These are phyloP conservation scores for Rhododendron mucronatum DNA, from an alignment of 148 eudicot genomes.

Conservation along the genomic window DNA sequence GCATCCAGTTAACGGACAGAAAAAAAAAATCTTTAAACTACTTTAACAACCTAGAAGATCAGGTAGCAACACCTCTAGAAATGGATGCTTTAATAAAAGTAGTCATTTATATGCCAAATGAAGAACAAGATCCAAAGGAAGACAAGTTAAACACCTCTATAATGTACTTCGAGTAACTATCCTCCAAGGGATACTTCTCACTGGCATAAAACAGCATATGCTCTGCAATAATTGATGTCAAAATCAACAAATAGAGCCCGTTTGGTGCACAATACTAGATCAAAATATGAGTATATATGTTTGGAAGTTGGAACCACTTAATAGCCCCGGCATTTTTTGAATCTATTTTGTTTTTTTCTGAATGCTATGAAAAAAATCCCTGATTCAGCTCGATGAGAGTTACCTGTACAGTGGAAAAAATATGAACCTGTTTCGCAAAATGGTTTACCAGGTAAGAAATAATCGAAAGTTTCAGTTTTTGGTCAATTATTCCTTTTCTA, in stretches of 20 bases:
- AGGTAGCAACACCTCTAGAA: not conserved
- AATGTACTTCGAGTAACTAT: conserved; percentile 88
- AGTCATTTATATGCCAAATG: not conserved
- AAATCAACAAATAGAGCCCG: not conserved
- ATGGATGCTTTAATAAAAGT: not conserved
- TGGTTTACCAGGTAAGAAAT: not conserved
- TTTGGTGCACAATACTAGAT: not conserved
- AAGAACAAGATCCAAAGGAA: not conserved
- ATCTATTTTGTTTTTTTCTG: not conserved
- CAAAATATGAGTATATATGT: not conserved
- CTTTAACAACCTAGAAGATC: not conserved
- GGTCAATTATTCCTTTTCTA: not conserved
- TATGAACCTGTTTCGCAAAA: not conserved
- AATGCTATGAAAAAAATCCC: not conserved
- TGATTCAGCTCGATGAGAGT: not conserved
- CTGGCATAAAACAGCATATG: conserved; percentile 98
- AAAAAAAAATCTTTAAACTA: not conserved
- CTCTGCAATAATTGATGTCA: conserved; percentile 44
- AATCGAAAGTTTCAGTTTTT: not conserved
- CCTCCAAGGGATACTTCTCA: conserved; percentile 92
- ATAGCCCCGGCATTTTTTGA: not conserved
- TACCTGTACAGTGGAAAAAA: not conserved
- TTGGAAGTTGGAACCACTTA: not conserved
- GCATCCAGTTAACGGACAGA: not conserved
- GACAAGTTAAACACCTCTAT: conserved; percentile 50